Percentiles rank a stretch among this genome's conserved stretches.
Conservation (phyloP, 495 filamentous ascomycete species). For the Endocarpon pusillum region DNA sequence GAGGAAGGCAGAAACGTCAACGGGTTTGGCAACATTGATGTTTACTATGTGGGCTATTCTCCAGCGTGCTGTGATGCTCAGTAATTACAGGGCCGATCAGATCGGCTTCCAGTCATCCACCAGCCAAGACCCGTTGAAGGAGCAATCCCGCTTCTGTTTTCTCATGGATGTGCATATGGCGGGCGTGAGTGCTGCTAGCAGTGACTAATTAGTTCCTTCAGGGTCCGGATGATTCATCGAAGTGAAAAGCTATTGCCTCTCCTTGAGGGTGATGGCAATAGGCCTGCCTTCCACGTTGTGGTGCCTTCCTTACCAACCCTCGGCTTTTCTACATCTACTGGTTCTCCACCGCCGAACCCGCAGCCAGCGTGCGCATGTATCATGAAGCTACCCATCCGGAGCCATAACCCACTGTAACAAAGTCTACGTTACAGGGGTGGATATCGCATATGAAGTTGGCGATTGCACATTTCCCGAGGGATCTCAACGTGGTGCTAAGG, state of each 20-base stretch:
- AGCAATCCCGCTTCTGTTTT: conserved; percentile 42
- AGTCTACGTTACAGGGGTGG: conserved; percentile 4
- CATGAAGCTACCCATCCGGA: conserved; percentile 22
- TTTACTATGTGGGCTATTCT: conserved; percentile 29
- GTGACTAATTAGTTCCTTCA: conserved; percentile 7
- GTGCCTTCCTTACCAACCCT: conserved; percentile 57
- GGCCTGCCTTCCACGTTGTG: conserved; percentile 49
- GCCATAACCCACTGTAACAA: conserved; percentile 4
- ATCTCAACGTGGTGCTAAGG: conserved; percentile 24
- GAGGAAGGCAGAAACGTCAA: conserved; percentile 24
- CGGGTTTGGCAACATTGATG: conserved; percentile 26
- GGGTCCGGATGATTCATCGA: conserved; percentile 58
- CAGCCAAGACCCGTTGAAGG: conserved; percentile 24
- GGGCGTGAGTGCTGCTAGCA: neutral
- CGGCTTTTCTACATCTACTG: conserved; percentile 46
- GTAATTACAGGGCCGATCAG: neutral
- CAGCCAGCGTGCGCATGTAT: conserved; percentile 32
- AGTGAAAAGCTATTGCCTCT: conserved; percentile 42
- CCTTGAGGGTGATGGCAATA: conserved; percentile 24
- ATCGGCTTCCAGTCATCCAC: conserved; percentile 16
- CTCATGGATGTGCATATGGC: conserved; percentile 37
- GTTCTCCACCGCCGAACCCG: conserved; percentile 33
- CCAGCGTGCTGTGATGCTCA: neutral
- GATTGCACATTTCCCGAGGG: conserved; percentile 26
- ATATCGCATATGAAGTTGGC: conserved; percentile 21